Conservation (phyloP, 768 basidiomycete genomes). For the Pleurotus tuber-regium region DNA sequence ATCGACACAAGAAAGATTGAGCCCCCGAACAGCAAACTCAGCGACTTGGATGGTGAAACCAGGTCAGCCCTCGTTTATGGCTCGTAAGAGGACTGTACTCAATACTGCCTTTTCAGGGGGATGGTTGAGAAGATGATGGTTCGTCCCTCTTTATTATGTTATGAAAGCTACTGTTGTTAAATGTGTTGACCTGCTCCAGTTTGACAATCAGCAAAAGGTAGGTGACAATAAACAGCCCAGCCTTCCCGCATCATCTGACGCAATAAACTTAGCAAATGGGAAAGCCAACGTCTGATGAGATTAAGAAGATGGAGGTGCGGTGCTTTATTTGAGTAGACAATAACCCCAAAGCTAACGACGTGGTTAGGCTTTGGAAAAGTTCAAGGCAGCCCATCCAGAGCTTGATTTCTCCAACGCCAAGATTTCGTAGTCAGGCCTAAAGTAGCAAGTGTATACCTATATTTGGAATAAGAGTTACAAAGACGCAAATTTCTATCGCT, state of each 20-base stretch:
- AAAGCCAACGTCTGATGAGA: constrained; percentile 91
- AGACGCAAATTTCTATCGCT: constrained; percentile 21
- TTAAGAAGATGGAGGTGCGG: constrained; percentile 86
- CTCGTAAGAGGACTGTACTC: constrained; percentile 2
- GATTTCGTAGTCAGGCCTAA: constrained; percentile 50
- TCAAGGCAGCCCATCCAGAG: constrained; percentile 89
- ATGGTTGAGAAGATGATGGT: constrained; percentile 99
- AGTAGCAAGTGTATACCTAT: background rate
- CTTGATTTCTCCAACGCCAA: constrained; percentile 93
- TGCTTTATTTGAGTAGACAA: background rate
- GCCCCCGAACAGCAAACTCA: constrained; percentile 92
- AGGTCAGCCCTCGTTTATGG: constrained; percentile 56
- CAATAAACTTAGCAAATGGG: constrained; percentile 75
- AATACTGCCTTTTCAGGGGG: constrained; percentile 53
- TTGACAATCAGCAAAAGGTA: constrained; percentile 78
- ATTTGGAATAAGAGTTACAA: background rate
- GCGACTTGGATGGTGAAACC: constrained; percentile 95
- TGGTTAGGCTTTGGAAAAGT: constrained; percentile 76
- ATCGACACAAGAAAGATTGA: constrained; percentile 96
- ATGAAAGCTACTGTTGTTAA: constrained; percentile 7
- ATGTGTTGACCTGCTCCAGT: constrained; percentile 35
- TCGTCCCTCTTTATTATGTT: constrained; percentile 26
- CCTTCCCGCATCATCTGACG: constrained; percentile 6
- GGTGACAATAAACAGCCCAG: constrained; percentile 1
- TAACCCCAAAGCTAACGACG: constrained; percentile 6